phyloP scores from a whole-genome alignment of 208 protist species.

The Trypanosoma scelopori region DNA sequence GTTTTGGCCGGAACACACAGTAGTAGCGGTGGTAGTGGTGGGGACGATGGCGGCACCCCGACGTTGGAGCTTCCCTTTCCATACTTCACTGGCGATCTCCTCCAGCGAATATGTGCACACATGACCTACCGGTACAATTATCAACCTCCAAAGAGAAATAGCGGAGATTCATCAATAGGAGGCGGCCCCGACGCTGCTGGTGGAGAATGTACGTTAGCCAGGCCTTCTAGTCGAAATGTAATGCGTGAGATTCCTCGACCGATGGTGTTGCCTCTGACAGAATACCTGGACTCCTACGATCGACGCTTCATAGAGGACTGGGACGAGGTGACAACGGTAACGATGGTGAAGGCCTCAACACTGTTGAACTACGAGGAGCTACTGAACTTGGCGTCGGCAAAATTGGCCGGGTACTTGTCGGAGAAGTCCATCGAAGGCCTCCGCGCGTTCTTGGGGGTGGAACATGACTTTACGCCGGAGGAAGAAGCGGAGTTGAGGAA shows the following conservation, averaged over 20 bases:
- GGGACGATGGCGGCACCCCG: neutral
- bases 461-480: constrained; percentile 80
- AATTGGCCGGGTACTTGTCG: constrained; percentile 74
- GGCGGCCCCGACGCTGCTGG: neutral
- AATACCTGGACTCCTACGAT: constrained; percentile 76
- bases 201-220: neutral
- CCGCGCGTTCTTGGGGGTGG: constrained; percentile 81
- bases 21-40: neutral
- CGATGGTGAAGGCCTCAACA: constrained; percentile 86
- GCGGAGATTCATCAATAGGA: neutral
- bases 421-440: constrained; percentile 89
- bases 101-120: constrained; percentile 69
- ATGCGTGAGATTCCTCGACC: constrained; percentile 67
- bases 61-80: constrained; percentile 70
- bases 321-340: constrained; percentile 70
- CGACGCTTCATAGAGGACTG: constrained; percentile 64
- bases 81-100: constrained; percentile 60
- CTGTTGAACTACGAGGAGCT: constrained; percentile 88
- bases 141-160: constrained; percentile 7
- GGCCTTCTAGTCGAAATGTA: constrained; percentile 16
- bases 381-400: constrained; percentile 82
- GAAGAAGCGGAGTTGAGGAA: constrained; percentile 87
- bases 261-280: constrained; percentile 66
- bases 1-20: neutral
- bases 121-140: constrained; percentile 70